Base-by-base conservation (phyloP, 306 rosid species). In the Vachellia collinsii region DNA sequence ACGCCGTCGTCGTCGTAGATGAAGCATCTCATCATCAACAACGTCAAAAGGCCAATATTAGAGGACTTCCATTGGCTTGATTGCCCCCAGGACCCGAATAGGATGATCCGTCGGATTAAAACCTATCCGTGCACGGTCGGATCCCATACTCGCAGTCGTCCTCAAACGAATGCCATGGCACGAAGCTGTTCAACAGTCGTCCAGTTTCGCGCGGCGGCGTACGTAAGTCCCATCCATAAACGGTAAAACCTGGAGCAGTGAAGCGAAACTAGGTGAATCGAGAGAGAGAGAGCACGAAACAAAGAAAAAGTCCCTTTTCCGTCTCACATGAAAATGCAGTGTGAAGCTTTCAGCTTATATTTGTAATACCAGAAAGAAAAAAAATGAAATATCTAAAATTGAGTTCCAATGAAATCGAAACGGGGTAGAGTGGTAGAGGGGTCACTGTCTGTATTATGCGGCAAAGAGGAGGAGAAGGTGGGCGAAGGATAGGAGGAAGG, bases 51-150 rank as follows among this genome's bases (percentile, higher is more conserved):
- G 54, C 48, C 66, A 79, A 66, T 66, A 66, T 43, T 19, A 66
- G 48, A 67, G 72, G 39, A 38, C 13, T 0, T n/a, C 37, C 51
- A 68, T 68, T 10, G 41, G 59, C 61, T 58, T 69, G n/a, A 67
- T 47, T 83, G 62, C 54, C 42, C 36, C 53, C 46, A 44, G n/a
- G 50, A 47, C 82, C 76, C 42, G 61, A 58, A 67, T 29, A 42
- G 82, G 37, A 36, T 19, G 25, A 22, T 25, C 65, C 16, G 10
- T 22, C 11, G 65, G 65, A 10, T 22, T 11, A 10, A 22, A 59
- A 23, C 3, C 5, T 20, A 54, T 54, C 12, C 1, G 12, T n/a
- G 62, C 5, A n/a, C 11, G 2, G 34, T 2, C 34, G 11, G 11
- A 29, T 19, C 25, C 62, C 29, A 54, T 54, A 54, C 62, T 54